These are phyloP conservation scores for Ophiocordyceps robertsii DNA, from an alignment of 2,329 filamentous ascomycete genomes.

Conservation along the genomic window DNA sequence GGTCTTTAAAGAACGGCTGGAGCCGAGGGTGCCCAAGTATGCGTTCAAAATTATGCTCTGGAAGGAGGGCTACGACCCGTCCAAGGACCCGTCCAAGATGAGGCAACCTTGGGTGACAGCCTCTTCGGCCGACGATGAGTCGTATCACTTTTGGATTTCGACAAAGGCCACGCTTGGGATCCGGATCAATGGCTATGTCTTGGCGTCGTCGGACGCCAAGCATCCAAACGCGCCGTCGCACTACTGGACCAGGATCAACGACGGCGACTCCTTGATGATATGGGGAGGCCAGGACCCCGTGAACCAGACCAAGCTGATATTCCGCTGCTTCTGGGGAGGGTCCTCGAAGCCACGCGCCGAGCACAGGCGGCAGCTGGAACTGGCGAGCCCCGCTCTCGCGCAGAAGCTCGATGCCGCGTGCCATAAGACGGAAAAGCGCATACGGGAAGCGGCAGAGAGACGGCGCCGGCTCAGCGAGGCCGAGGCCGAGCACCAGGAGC, in stretches of 20 bases:
- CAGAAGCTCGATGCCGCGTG: slow-evolving; percentile 35
- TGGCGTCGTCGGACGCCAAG: slow-evolving; percentile 43
- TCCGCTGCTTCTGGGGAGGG: slow-evolving; percentile 43
- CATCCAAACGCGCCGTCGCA: slow-evolving; percentile 40
- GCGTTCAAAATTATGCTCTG: slow-evolving; percentile 69
- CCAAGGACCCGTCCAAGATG: slow-evolving; percentile 39
- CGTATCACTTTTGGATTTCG: slow-evolving; percentile 60
- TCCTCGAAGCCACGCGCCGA: slow-evolving; percentile 28
- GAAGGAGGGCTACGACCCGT: slow-evolving; percentile 51
- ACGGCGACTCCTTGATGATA: slow-evolving; percentile 64
- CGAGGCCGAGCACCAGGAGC: slow-evolving; percentile 27
- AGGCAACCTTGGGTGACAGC: slow-evolving; percentile 29
- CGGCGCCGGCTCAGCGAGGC: slow-evolving; percentile 28
- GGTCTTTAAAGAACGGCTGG: slow-evolving; percentile 46
- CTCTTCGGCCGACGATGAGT: slow-evolving; percentile 26
- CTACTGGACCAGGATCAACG: slow-evolving; percentile 56
- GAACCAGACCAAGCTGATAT: slow-evolving; percentile 31
- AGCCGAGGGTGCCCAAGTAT: slow-evolving; percentile 66
- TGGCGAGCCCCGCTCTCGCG: slow-evolving; percentile 26
- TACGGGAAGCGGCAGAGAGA: slow-evolving; percentile 25
- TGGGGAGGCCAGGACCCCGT: slow-evolving; percentile 38
- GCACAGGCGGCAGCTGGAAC: slow-evolving; percentile 12
- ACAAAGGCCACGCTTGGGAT: slow-evolving; percentile 70
- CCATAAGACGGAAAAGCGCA: slow-evolving; percentile 28
- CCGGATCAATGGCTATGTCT: slow-evolving; percentile 56